These are phyloP conservation scores for Boletus edulis DNA, from an alignment of 768 basidiomycete species.

Conservation along the genomic window DNA sequence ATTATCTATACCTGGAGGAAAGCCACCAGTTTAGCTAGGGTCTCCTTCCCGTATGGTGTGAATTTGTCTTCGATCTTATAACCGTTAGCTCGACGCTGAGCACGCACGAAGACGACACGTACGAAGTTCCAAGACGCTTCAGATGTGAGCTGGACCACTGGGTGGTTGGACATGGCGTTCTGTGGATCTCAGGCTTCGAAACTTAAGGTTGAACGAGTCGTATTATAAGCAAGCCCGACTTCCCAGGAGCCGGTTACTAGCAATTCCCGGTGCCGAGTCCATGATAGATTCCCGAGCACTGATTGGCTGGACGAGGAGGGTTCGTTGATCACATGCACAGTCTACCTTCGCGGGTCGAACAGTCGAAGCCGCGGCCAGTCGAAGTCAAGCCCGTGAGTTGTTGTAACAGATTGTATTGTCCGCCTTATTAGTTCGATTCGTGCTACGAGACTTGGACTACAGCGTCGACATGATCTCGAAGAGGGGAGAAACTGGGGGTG, in stretches of 20 bases:
- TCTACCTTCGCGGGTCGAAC: too few relatives aligned
- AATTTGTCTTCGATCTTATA: slow-evolving; percentile 86
- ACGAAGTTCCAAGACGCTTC: slow-evolving; percentile 89
- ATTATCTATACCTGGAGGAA: slow-evolving; percentile 71
- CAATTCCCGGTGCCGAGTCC: slow-evolving; percentile 1
- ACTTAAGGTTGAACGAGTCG: too few relatives aligned
- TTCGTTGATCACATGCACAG: neutral
- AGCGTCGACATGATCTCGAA: slow-evolving; percentile 1
- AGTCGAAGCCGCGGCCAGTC: too few relatives aligned
- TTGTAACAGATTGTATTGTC: neutral
- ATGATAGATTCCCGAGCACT: too few relatives aligned
- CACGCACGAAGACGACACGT: slow-evolving; percentile 17
- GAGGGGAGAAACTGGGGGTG: neutral
- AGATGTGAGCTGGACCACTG: slow-evolving; percentile 74
- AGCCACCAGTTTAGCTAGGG: slow-evolving; percentile 73
- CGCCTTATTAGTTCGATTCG: slow-evolving; percentile 8
- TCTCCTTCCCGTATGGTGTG: slow-evolving; percentile 85
- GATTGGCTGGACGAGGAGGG: too few relatives aligned
- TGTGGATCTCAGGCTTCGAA: too few relatives aligned
- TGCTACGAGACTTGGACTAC: slow-evolving; percentile 7
- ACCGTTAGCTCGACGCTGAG: slow-evolving; percentile 4
- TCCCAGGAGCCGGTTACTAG: slow-evolving; percentile 9
- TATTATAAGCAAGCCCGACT: neutral
- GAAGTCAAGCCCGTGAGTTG: too few relatives aligned
- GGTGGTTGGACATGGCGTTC: slow-evolving; percentile 57